Percentiles rank a stretch among this genome's conserved stretches.
These are phyloP conservation scores for Gossypium schwendimanii DNA, from an alignment of 441 rosid species.

Conservation along the genomic window DNA sequence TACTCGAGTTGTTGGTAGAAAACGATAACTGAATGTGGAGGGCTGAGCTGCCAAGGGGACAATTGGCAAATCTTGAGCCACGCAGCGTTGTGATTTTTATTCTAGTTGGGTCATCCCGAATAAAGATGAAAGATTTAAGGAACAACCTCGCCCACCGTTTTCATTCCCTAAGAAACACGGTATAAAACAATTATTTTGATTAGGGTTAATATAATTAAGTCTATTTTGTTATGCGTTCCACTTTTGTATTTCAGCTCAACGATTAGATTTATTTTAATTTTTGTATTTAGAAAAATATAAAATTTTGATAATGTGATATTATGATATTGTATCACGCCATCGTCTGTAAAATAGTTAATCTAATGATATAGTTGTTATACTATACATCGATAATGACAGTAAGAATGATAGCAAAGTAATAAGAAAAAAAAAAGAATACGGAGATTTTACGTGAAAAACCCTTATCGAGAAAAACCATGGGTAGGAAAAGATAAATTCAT, in stretches of 20 bases:
- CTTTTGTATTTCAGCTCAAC: too few relatives aligned
- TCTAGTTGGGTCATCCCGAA: background rate
- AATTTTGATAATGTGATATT: too few relatives aligned
- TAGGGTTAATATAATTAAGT: background rate
- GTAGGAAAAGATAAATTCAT: too few relatives aligned
- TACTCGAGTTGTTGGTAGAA: background rate
- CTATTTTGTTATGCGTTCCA: too few relatives aligned
- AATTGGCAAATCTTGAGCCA: slow-evolving; percentile 9
- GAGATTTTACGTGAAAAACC: too few relatives aligned
- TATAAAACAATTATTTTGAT: background rate
- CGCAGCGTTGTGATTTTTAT: background rate
- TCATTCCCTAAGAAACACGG: background rate
- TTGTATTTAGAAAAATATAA: background rate
- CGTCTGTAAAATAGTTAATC: too few relatives aligned
- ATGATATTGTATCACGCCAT: too few relatives aligned
- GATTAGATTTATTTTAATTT: background rate
- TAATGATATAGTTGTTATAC: too few relatives aligned
- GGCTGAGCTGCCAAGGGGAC: background rate
- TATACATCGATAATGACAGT: too few relatives aligned
- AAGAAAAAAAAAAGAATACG: too few relatives aligned
- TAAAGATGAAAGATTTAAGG: background rate
- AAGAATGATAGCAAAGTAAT: too few relatives aligned
- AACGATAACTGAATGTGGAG: background rate
- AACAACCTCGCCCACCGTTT: background rate
- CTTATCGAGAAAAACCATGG: too few relatives aligned